Evolutionary conservation across 2,329 filamentous ascomycete genomes (phyloP).

Genomic region (Hypomyces perniciosus): DNA sequence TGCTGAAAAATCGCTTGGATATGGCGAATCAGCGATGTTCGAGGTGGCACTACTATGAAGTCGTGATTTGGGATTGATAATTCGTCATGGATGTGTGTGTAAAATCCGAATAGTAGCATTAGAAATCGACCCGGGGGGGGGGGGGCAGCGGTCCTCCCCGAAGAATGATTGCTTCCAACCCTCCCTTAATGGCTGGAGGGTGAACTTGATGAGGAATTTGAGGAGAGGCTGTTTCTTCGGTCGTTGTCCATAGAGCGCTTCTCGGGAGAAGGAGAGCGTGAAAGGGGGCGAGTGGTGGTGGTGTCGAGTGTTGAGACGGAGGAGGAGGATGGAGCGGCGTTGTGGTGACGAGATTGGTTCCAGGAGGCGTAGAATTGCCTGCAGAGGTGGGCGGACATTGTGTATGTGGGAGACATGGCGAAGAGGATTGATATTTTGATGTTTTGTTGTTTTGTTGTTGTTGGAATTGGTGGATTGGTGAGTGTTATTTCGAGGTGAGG

Average conservation of each 20-base stretch:
- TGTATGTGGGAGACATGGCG: conserved; percentile 53
- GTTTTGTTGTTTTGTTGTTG: background rate
- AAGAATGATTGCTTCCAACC: too few relatives aligned
- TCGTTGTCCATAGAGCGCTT: conserved; percentile 45
- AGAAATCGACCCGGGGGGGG: too few relatives aligned
- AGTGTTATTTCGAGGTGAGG: too few relatives aligned
- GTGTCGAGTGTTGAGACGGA: background rate
- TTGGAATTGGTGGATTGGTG: too few relatives aligned
- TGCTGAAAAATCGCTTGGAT: too few relatives aligned
- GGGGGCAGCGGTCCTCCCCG: too few relatives aligned
- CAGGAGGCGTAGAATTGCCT: conserved; percentile 56
- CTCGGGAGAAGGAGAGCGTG: conserved; percentile 28
- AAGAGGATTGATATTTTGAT: conserved; percentile 1
- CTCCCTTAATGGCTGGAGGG: background rate
- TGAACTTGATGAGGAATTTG: conserved; percentile 4
- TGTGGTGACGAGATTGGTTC: conserved; percentile 43
- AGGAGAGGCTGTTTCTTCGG: conserved; percentile 25
- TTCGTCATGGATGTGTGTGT: too few relatives aligned
- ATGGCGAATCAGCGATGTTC: too few relatives aligned
- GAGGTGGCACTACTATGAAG: too few relatives aligned
- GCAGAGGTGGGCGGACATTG: conserved; percentile 56
- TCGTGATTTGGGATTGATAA: too few relatives aligned
- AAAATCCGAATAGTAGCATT: too few relatives aligned
- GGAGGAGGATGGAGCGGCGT: conserved; percentile 17
- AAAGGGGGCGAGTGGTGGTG: conserved; percentile 10